Evolutionary conservation across 2,329 filamentous ascomycete genomes (phyloP), one percentile per base, ranked within the genome.

Genomic region (Aspergillus jensenii): DNA sequence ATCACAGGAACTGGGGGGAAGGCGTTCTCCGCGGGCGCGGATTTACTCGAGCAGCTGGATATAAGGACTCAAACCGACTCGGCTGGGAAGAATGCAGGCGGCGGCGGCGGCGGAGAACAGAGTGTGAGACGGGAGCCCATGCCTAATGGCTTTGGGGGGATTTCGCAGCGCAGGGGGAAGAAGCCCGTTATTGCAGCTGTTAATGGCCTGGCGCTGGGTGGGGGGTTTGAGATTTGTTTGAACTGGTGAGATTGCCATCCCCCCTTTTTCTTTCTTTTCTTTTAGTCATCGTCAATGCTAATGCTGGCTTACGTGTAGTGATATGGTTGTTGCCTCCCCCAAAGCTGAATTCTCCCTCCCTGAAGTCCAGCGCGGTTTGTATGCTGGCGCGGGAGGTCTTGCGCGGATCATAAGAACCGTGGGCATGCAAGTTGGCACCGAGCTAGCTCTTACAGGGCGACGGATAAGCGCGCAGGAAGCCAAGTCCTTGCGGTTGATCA

Each of bases 201-300:
- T n/a, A 90, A 92, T 68, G 90, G 90, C 1, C 78, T 89, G 31
- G 90, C 88, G 45, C 81, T 90, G 37, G 90, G 90, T 40, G 90
- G 90, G 51, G 90, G 89, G 3, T 87, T 90, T 75, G 90, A 93
- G 78, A 91, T 92, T 73, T 91, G 93, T 57, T 89, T 98, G 83
- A 97, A 97, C 90, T 90, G 89, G 81, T 83, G 68, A 37, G 75
- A 70, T 23, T 23, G 4, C 31, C 12, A 25, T 21, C 27, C 41
- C n/a, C 12, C 9, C 7, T 25, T 31, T 48, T 11, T 23, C 9
- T 56, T 7, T 31, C 19, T 25, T 23, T 12, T 12, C 3, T 44
- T 43, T 11, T 11, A n/a, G 15, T 19, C 4, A 15, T 12, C 8
- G 17, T 11, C 25, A 40, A 15, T 23, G n/a, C 51, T 46, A 39